Evolutionary conservation across 2,329 filamentous ascomycete species (phyloP).

Genomic region (Penicillium sp.): DNA sequence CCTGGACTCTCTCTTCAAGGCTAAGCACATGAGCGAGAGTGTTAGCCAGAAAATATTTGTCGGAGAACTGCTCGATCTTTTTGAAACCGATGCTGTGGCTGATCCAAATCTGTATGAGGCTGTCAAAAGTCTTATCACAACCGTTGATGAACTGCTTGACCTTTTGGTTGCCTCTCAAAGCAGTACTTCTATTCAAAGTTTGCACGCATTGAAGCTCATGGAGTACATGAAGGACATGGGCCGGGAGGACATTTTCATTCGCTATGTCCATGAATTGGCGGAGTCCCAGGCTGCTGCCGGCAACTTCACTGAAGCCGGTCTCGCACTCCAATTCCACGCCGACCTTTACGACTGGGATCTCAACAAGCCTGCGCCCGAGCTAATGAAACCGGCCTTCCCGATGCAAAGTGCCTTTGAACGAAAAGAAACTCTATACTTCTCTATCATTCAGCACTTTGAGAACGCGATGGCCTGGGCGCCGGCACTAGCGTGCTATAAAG

Average conservation of each 20-base stretch:
- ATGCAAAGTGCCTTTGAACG: conserved; percentile 84
- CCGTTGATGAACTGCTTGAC: conserved; percentile 84
- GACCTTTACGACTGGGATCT: conserved; percentile 91
- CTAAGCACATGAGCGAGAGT: conserved; percentile 78
- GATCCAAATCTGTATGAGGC: conserved; percentile 71
- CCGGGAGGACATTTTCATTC: conserved; percentile 92
- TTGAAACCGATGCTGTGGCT: conserved; percentile 61
- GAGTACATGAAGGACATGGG: conserved; percentile 95
- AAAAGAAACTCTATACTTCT: conserved; percentile 85
- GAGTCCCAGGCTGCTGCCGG: conserved; percentile 66
- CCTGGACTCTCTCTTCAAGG: conserved; percentile 82
- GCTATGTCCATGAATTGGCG: conserved; percentile 89
- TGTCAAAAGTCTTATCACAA: conserved; percentile 71
- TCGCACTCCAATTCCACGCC: conserved; percentile 83
- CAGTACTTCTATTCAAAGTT: conserved; percentile 67
- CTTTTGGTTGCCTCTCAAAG: conserved; percentile 85
- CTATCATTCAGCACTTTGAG: conserved; percentile 92
- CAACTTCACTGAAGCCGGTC: conserved; percentile 79
- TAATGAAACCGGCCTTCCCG: conserved; percentile 70
- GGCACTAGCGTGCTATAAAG: conserved; percentile 79
- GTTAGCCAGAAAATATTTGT: conserved; percentile 91
- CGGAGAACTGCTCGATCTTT: conserved; percentile 72
- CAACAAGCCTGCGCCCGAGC: conserved; percentile 56
- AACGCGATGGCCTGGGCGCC: conserved; percentile 91
- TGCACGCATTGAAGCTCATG: conserved; percentile 87